Conservation (phyloP, 345 rosid genomes). For the Ceriops decandra region DNA sequence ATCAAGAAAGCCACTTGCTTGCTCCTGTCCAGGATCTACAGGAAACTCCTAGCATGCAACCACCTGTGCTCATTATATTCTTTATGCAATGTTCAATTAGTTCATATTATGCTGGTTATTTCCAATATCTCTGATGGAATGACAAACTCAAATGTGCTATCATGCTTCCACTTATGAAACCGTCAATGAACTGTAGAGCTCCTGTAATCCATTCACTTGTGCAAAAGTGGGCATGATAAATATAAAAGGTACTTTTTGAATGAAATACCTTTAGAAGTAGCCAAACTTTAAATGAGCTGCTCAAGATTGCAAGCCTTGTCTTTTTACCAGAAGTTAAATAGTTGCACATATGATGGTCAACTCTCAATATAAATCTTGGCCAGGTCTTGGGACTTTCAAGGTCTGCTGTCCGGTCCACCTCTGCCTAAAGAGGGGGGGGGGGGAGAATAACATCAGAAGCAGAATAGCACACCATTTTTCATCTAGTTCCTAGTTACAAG, state of each 20-base stretch:
- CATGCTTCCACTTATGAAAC: too few relatives aligned
- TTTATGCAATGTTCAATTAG: too few relatives aligned
- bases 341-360: conserved; percentile 80
- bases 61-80: too few relatives aligned
- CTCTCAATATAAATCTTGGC: conserved; percentile 80
- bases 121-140: too few relatives aligned
- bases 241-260: background rate
- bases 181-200: background rate
- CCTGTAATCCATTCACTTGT: background rate
- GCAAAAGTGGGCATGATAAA: conserved; percentile 1
- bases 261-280: conserved; percentile 72
- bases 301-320: conserved; percentile 75
- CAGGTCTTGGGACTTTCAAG: conserved; percentile 73
- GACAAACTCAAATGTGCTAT: too few relatives aligned
- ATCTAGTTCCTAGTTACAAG: background rate
- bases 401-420: conserved; percentile 50
- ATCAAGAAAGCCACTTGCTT: too few relatives aligned
- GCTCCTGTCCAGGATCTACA: too few relatives aligned
- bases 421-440: conserved; percentile 45
- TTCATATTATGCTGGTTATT: too few relatives aligned
- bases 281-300: conserved; percentile 96
- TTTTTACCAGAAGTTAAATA: conserved; percentile 80
- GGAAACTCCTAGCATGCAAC: too few relatives aligned
- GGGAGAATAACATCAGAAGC: background rate
- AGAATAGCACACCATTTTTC: background rate